These are phyloP conservation scores for Psophocarpus tetragonolobus DNA, from an alignment of 306 rosid species.

Conservation along the genomic window DNA sequence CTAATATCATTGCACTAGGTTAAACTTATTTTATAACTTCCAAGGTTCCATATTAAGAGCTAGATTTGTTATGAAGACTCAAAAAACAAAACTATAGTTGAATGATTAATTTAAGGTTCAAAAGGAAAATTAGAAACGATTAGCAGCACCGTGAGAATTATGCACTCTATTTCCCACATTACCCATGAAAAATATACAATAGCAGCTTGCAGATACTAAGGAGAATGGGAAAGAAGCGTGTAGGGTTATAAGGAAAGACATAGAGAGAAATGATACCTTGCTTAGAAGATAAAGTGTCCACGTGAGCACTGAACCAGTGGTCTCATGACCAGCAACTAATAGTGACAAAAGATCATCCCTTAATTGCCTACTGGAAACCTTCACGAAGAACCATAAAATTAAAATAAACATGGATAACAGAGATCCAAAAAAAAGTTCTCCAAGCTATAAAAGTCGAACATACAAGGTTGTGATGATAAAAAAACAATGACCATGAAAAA, in stretches of 20 bases:
- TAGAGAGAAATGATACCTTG: constrained; percentile 61
- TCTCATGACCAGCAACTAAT: constrained; percentile 97
- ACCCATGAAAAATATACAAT: not conserved
- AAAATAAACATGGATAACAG: constrained; percentile 26
- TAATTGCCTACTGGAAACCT: constrained; percentile 87
- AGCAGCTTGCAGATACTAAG: constrained; percentile 2
- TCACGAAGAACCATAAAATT: constrained; percentile 19
- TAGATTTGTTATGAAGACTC: constrained; percentile 10
- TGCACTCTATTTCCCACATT: not conserved
- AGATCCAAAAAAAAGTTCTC: not conserved
- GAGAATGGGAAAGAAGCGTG: constrained; percentile 2
- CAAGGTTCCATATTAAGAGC: constrained; percentile 4
- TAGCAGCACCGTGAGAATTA: constrained; percentile 17
- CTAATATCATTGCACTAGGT: not conserved
- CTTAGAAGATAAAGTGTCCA: constrained; percentile 97
- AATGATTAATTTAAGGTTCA: constrained; percentile 13
- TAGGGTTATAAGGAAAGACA: not conserved
- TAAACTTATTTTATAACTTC: constrained; percentile 9
- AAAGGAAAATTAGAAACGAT: not conserved
- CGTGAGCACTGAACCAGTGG: constrained; percentile 90
- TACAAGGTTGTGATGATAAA: not conserved
- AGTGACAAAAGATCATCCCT: constrained; percentile 93
- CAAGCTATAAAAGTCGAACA: not conserved
- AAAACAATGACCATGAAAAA: not conserved
- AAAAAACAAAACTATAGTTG: not conserved